A percentile compares a stretch with the other conserved stretches of the same genome.
Conservation (phyloP, 768 basidiomycete species). For the Boletus barrowsii region DNA sequence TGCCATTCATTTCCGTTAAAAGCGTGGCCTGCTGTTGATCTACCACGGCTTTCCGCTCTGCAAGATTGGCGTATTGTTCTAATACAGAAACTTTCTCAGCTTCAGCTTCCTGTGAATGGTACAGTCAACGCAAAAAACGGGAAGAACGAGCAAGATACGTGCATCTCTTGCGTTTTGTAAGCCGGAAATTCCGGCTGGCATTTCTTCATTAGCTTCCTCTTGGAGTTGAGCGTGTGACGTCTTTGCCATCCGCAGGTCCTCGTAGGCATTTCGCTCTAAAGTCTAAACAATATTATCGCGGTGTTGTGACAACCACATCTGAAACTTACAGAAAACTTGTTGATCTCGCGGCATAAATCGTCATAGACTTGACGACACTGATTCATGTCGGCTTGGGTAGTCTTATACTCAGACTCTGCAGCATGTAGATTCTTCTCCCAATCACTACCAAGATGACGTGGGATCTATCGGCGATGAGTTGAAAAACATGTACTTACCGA, state of each 20-base stretch:
- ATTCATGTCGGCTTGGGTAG: conserved; percentile 25
- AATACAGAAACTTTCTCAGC: conserved; percentile 46
- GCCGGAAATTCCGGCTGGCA: conserved; percentile 60
- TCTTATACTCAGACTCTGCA: conserved; percentile 38
- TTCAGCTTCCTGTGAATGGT: conserved; percentile 46
- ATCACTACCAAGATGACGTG: conserved; percentile 36
- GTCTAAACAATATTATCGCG: conserved; percentile 8
- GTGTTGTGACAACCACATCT: background rate
- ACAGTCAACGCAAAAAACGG: background rate
- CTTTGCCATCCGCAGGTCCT: conserved; percentile 35
- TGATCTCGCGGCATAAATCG: conserved; percentile 27
- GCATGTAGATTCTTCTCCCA: conserved; percentile 39
- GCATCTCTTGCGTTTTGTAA: conserved; percentile 56
- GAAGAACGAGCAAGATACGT: conserved; percentile 14
- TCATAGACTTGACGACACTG: conserved; percentile 32
- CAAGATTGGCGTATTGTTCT: conserved; percentile 48
- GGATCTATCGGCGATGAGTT: background rate
- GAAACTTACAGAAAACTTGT: conserved; percentile 35
- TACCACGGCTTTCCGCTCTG: conserved; percentile 43
- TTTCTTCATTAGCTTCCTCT: conserved; percentile 63
- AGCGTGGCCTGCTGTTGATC: conserved; percentile 45
- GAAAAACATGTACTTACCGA: conserved; percentile 34
- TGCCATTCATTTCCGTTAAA: conserved; percentile 39
- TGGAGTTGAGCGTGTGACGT: conserved; percentile 41
- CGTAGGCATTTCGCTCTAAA: conserved; percentile 21